Evolutionary conservation across 805 yeast species (phyloP), one percentile per base, ranked within the genome.

Genomic region (Suhomyces emberorum): DNA sequence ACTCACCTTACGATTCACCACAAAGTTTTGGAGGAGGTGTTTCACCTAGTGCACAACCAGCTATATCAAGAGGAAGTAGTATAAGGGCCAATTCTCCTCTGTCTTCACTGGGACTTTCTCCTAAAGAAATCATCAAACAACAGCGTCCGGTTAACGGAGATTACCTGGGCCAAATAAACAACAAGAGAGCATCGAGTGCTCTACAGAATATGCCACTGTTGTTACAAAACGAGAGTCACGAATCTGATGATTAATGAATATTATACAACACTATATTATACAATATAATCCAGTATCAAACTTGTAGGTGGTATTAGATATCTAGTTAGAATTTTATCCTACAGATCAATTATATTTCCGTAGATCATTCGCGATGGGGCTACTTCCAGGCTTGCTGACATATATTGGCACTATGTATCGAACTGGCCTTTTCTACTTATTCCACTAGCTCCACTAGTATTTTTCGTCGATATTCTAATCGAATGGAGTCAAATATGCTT

Each of bases 401-500:
- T 20, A 7, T 20, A 20, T 20, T 20, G 22, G 22, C 22, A n/a
- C n/a, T n/a, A n/a, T 20, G 22, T 20, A 20, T 20, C 22, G 22
- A 20, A 20, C 22, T 20, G 9, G 22, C 22, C 22, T 20, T 20
- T 20, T 20, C 22, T 20, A 20, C 7, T 20, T 20, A n/a, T n/a
- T n/a, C n/a, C n/a, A n/a, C n/a, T n/a, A n/a, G n/a, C n/a, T n/a
- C n/a, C n/a, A n/a, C n/a, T n/a, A n/a, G n/a, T n/a, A n/a, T n/a
- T n/a, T n/a, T n/a, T n/a, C n/a, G n/a, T n/a, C n/a, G n/a, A n/a
- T 9, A 15, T 15, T 4, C 53, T 63, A 85, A 55, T 87, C 95
- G 56, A 88, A 88, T 34, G 93, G 95, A 28, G 89, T 84, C 50
- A 91, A 72, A 61, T 88, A 91, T 6, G 96, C 91, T 63, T 93